Percentiles rank a stretch among this genome's conserved stretches.
These are phyloP conservation scores for Lactifluus subvellereus DNA, from an alignment of 768 basidiomycete species.

Conservation along the genomic window DNA sequence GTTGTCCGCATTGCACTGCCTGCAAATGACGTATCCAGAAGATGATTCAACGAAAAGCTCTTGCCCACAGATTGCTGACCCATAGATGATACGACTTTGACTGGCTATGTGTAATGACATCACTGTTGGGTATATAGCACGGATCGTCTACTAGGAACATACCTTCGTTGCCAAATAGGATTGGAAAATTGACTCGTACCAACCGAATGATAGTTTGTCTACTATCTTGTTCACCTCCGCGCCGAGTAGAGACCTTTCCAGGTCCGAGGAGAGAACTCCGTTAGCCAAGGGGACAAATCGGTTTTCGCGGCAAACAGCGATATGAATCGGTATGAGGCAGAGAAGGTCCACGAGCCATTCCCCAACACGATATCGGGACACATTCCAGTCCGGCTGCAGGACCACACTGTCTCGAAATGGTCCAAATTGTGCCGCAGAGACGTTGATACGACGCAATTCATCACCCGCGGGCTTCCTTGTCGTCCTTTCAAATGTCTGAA, in stretches of 20 bases:
- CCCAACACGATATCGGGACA: slow-evolving; percentile 42
- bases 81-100: slow-evolving; percentile 63
- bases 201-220: slow-evolving; percentile 50
- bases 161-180: slow-evolving; percentile 59
- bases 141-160: neutral
- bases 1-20: slow-evolving; percentile 62
- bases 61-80: slow-evolving; percentile 65
- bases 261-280: slow-evolving; percentile 43
- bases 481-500: slow-evolving; percentile 40
- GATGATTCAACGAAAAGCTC: slow-evolving; percentile 52
- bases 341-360: slow-evolving; percentile 62
- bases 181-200: slow-evolving; percentile 60
- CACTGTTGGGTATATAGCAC: neutral
- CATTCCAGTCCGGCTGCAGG: slow-evolving; percentile 12
- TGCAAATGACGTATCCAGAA: slow-evolving; percentile 59
- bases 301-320: slow-evolving; percentile 55
- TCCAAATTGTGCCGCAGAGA: slow-evolving; percentile 32
- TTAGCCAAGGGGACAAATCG: slow-evolving; percentile 57
- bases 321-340: slow-evolving; percentile 60
- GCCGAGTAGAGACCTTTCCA: slow-evolving; percentile 51
- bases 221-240: slow-evolving; percentile 53
- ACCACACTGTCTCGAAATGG: slow-evolving; percentile 25
- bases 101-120: slow-evolving; percentile 37
- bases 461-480: slow-evolving; percentile 49
- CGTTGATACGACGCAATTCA: slow-evolving; percentile 35